Base-by-base conservation (phyloP, 371 early-diverging fungal genomes). In the Haplosporangium sp. region DNA sequence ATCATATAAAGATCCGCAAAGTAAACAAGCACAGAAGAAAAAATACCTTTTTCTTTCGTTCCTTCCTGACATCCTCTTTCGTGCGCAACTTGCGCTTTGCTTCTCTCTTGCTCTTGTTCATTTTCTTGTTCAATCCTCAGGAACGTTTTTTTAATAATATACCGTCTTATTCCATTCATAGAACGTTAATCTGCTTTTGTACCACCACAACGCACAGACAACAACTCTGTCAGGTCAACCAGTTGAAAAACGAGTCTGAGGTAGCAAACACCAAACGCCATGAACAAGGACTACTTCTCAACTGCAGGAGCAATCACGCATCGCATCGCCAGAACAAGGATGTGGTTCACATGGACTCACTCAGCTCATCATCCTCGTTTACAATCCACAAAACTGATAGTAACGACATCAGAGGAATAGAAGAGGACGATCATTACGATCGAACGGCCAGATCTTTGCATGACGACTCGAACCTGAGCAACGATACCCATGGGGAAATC, bases 391-490 rank as follows among this genome's bases (percentile, higher is more conserved):
- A 45, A 11, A 45, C 51, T 11, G 54, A 10, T 21, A 37, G 14
- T 13, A 13, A 3, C 58, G 40, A 62, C 55, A 47, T 14, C 59
- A 67, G 7, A 55, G 36, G 36, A 60, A 48, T 18, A 36, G 55
- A 55, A 55, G 29, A 51, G 1, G 37, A 38, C 41, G 23, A 38
- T 45, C 6, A 51, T 7, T 16, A 65, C 11, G 6, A 50, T 43
- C 37, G 53, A 7, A 23, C 41, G 36, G 50, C 51, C 18, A 53
- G 59, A 42, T 59, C 53, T 20, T 58, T 67, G 18, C 67, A 73
- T 43, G 73, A 67, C 37, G 73, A 73, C 36, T 72, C 66, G 3
- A 67, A 73, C 57, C 48, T 66, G 20, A 67, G 67, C 56, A 67
- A 58, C 42, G 47, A 66, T 41, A 16, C 10, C 7, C 55, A 62